A percentile compares a stretch with the other conserved stretches of the same genome.
These are phyloP conservation scores for Tolypocladium ovalisporum DNA, from an alignment of 2,329 filamentous ascomycete species.

Conservation along the genomic window DNA sequence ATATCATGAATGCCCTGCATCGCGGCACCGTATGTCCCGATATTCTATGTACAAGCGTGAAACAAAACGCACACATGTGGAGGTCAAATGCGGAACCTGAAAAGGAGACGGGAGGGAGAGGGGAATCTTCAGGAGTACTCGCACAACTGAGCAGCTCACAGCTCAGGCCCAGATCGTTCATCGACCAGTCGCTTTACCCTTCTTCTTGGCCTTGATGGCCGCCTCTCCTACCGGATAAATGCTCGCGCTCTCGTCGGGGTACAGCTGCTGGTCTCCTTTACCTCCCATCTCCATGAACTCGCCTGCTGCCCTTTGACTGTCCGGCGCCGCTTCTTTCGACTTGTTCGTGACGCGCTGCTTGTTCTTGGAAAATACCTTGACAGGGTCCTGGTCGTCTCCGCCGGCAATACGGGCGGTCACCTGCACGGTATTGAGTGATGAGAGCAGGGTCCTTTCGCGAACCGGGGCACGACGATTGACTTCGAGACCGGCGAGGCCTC, in stretches of 20 bases:
- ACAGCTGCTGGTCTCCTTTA: slow-evolving; percentile 73
- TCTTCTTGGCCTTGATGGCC: slow-evolving; percentile 17
- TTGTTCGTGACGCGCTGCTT: slow-evolving; percentile 25
- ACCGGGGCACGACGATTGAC: slow-evolving; percentile 71
- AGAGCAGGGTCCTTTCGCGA: slow-evolving; percentile 77
- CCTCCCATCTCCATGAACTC: slow-evolving; percentile 83
- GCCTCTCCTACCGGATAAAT: slow-evolving; percentile 31
- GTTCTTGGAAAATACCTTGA: slow-evolving; percentile 72
- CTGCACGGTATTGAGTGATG: slow-evolving; percentile 65
- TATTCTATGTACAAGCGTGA: slow-evolving; percentile 3
- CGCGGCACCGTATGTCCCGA: not conserved
- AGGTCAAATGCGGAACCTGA: too few species aligned
- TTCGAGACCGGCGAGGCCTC: slow-evolving; percentile 71
- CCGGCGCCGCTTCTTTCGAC: slow-evolving; percentile 53
- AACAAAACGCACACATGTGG: not conserved
- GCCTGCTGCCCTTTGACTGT: slow-evolving; percentile 52
- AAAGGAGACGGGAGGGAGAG: not conserved
- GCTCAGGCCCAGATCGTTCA: slow-evolving; percentile 1
- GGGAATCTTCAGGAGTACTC: not conserved
- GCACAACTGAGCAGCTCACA: not conserved
- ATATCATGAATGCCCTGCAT: not conserved
- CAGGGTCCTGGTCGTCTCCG: slow-evolving; percentile 42
- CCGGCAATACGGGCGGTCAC: slow-evolving; percentile 42
- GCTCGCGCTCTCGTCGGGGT: slow-evolving; percentile 48
- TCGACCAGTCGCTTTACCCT: slow-evolving; percentile 13